Evolutionary conservation across 208 protist genomes (phyloP).

Genomic region (Leishmania mexicana): DNA sequence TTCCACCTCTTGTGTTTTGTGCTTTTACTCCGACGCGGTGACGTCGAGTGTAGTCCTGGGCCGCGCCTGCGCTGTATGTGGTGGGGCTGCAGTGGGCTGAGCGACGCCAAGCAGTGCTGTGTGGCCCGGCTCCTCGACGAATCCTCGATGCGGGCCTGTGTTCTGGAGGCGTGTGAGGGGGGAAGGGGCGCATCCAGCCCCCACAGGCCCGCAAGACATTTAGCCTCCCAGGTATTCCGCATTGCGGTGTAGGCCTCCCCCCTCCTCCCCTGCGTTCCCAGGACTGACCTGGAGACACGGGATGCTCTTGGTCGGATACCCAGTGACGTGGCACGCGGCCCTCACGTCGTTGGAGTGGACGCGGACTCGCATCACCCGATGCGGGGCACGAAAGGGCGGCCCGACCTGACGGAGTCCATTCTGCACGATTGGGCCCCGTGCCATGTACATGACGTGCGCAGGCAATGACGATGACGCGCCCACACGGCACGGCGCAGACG

Average conservation of each 20-base stretch:
- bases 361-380: not conserved
- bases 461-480: not conserved
- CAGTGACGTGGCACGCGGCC: not conserved
- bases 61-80: not conserved
- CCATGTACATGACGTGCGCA: too few relatives aligned
- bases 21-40: not conserved
- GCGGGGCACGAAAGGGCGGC: not conserved
- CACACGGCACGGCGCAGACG: not conserved
- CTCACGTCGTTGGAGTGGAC: not conserved
- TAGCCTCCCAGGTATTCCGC: not conserved
- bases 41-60: not conserved
- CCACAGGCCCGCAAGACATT: not conserved
- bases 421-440: not conserved
- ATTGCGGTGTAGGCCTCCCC: too few relatives aligned
- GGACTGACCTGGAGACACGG: not conserved
- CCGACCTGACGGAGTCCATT: too few relatives aligned
- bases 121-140: not conserved
- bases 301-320: not conserved
- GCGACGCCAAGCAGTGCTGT: not conserved
- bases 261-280: not conserved
- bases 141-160: not conserved
- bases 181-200: not conserved
- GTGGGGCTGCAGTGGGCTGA: not conserved
- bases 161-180: too few relatives aligned
- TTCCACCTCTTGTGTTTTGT: not conserved